Evolutionary conservation across 371 early-diverging fungal genomes (phyloP), one percentile per base, ranked within the genome.

Genomic region (Rhizomucor miehei): DNA sequence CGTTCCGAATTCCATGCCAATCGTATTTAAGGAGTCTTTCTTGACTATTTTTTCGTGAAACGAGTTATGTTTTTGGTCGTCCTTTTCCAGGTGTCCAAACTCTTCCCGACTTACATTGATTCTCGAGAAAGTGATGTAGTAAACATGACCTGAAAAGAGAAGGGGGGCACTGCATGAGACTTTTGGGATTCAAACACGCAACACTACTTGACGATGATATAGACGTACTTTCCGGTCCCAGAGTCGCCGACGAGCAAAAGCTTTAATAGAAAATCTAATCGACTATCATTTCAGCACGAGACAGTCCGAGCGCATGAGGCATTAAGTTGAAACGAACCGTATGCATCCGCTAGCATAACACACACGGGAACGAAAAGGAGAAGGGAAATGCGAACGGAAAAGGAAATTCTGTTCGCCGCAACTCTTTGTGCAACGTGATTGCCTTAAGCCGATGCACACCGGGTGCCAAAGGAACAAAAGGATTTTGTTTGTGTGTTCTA

Each of bases 1-100:
- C 52, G 81, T 83, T 19, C 84, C 86, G 47, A 87, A 87, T 51
- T 85, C 86, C 67, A 85, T 85, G 25, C 86, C 87, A 56, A 87
- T 87, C 47, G 87, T 87, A 48, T 83, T 86, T 9, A 81, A 77
- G 34, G 81, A 80, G 51, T 73, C 75, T 52, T 80, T 77, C 52
- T 79, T 79, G 68, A 86, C 84, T n/a, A n/a, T n/a, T n/a, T n/a
- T n/a, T n/a, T n/a, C n/a, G n/a, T n/a, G n/a, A n/a, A n/a, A n/a
- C n/a, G n/a, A n/a, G n/a, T n/a, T n/a, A n/a, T n/a, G n/a, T n/a
- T n/a, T n/a, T n/a, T n/a, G n/a, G n/a, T 29, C 29, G 8, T 29
- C 29, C 3, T 29, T 29, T 5, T 29, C 29, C 29, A 29, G 29
- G 3, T 29, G 3, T 29, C 8, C 8, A 5, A 6, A 20, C 6